These are phyloP conservation scores for Colletotrichum shisoi DNA, from an alignment of 2,329 filamentous ascomycete genomes.

Conservation along the genomic window DNA sequence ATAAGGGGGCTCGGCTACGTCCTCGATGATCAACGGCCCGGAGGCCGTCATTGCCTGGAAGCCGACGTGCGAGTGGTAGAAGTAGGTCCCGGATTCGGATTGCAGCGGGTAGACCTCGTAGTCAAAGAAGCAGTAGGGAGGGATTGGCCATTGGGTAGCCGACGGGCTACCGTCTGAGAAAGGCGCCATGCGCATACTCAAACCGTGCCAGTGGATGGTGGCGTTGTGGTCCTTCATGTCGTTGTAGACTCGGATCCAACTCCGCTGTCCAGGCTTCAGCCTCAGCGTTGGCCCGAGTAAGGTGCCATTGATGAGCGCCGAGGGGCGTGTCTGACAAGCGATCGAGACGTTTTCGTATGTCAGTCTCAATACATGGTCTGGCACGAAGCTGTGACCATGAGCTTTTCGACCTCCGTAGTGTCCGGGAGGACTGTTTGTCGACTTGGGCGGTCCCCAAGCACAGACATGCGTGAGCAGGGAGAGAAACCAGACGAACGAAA, in stretches of 20 bases:
- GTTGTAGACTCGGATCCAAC: conserved; percentile 68
- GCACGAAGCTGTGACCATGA: conserved; percentile 27
- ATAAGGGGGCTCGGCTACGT: conserved; percentile 59
- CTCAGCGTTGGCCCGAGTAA: conserved; percentile 60
- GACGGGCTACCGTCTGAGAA: conserved; percentile 70
- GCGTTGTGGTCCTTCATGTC: conserved; percentile 60
- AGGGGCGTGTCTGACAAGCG: conserved; percentile 57
- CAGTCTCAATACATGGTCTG: conserved; percentile 22
- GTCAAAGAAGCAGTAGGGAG: conserved; percentile 69
- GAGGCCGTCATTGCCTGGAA: conserved; percentile 67
- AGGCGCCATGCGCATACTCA: conserved; percentile 65
- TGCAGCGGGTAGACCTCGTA: conserved; percentile 66
- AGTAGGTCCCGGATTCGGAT: conserved; percentile 69
- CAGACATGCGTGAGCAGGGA: conserved; percentile 15
- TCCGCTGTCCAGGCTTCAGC: conserved; percentile 57
- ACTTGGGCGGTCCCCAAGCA: conserved; percentile 26
- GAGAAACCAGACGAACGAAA: conserved; percentile 22
- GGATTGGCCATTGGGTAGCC: conserved; percentile 72
- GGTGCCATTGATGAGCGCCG: conserved; percentile 62
- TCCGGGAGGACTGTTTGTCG: conserved; percentile 20
- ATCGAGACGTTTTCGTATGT: conserved; percentile 51
- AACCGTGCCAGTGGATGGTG: conserved; percentile 74
- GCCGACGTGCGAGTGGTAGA: conserved; percentile 72
- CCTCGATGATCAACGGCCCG: conserved; percentile 67
- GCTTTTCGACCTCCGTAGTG: conserved; percentile 30